Conservation (phyloP, 2,329 filamentous ascomycete genomes). For the Thelonectria discophora region DNA sequence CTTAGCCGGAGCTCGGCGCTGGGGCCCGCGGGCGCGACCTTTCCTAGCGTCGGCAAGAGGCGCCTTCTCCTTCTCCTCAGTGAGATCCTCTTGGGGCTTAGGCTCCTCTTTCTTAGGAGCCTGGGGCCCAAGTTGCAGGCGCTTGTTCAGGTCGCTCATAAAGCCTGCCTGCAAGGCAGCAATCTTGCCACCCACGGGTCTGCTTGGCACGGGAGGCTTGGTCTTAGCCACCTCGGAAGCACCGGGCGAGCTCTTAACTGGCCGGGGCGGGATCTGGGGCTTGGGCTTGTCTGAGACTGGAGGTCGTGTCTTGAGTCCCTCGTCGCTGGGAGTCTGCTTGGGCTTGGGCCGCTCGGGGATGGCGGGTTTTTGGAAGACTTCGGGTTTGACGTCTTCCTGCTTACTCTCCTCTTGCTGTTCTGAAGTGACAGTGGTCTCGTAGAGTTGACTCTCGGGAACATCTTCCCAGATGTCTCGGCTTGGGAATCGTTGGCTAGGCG, state of each 20-base stretch:
- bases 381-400: constrained; percentile 43
- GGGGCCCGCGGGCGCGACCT: constrained; percentile 86
- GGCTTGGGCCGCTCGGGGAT: constrained; percentile 65
- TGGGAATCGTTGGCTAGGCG: constrained; percentile 77
- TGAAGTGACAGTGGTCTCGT: constrained; percentile 75
- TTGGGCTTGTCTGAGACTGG: constrained; percentile 64
- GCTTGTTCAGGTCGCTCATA: constrained; percentile 91
- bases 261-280: constrained; percentile 68
- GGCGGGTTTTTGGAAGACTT: constrained; percentile 52
- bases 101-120: constrained; percentile 78
- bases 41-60: constrained; percentile 92
- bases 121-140: constrained; percentile 86
- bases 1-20: constrained; percentile 73
- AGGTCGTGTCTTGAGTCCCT: constrained; percentile 50
- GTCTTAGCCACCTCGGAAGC: constrained; percentile 64
- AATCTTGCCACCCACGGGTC: constrained; percentile 85
- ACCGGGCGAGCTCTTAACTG: constrained; percentile 59
- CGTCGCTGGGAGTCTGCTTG: constrained; percentile 51
- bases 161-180: constrained; percentile 91
- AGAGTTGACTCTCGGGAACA: constrained; percentile 80
- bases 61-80: constrained; percentile 72
- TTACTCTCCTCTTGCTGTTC: constrained; percentile 41
- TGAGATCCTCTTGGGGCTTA: constrained; percentile 62
- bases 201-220: constrained; percentile 82
- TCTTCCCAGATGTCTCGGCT: constrained; percentile 97